Conservation (phyloP, 768 basidiomycete species). For the Lactarius pseudohatsudake region DNA sequence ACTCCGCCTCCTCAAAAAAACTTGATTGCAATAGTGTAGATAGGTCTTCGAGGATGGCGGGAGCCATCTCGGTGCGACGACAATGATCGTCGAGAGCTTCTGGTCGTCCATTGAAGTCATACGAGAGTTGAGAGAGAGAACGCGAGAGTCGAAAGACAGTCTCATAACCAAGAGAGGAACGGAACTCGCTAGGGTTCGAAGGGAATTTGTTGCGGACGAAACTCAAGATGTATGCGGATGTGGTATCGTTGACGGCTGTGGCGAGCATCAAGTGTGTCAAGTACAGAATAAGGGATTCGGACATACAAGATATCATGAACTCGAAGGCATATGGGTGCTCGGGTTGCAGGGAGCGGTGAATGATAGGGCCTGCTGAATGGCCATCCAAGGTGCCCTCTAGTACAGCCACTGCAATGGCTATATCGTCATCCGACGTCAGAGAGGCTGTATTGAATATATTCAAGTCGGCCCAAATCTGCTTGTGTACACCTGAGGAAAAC, state of each 20-base stretch:
- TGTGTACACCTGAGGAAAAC: conserved; percentile 2
- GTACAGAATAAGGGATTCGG: not conserved
- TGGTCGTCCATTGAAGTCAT: conserved; percentile 1
- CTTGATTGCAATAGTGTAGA: conserved; percentile 1
- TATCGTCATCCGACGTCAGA: conserved; percentile 3
- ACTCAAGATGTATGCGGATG: not conserved
- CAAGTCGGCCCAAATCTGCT: conserved; percentile 7
- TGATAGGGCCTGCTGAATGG: conserved; percentile 9
- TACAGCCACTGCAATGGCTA: not conserved
- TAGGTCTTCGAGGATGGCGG: conserved; percentile 1
- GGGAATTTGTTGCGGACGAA: conserved; percentile 7
- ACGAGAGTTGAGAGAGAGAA: conserved; percentile 6
- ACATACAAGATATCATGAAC: conserved; percentile 18
- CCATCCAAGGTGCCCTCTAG: conserved; percentile 14
- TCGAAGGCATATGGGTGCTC: conserved; percentile 17
- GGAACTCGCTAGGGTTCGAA: not conserved
- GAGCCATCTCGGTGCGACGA: not conserved
- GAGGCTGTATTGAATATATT: conserved; percentile 13
- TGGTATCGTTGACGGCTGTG: conserved; percentile 2
- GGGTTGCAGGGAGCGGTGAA: conserved; percentile 4
- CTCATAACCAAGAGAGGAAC: not conserved
- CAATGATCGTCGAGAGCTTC: not conserved
- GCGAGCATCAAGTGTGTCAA: not conserved
- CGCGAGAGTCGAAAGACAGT: conserved; percentile 9
- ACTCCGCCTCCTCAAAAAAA: not conserved